phyloP scores from a whole-genome alignment of 2,329 filamentous ascomycete species.

The Xylariales sp. region DNA sequence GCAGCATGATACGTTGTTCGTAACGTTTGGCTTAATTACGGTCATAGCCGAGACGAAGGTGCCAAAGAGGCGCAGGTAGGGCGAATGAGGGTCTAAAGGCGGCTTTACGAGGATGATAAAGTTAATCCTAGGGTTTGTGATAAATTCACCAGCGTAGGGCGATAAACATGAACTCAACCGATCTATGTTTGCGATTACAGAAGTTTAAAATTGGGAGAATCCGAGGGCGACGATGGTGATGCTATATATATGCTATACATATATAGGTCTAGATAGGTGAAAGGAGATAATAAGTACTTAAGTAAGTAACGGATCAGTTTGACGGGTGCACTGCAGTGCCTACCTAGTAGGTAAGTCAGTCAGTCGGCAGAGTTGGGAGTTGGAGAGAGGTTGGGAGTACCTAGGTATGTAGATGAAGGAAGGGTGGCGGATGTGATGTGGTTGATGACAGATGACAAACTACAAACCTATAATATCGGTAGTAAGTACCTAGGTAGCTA shows the following conservation, averaged over 20 bases:
- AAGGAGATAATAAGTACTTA: not conserved
- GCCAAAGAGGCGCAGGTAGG: not conserved
- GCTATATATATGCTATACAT: too few species aligned
- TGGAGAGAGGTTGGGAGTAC: too few species aligned
- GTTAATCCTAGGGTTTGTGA: not conserved
- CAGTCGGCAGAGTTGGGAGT: too few species aligned
- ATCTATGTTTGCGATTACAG: not conserved
- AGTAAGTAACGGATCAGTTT: too few species aligned
- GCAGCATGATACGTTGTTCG: constrained; percentile 66
- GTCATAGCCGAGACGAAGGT: constrained; percentile 37
- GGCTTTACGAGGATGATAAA: not conserved
- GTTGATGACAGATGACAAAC: too few species aligned
- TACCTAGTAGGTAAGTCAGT: too few species aligned
- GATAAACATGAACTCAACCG: constrained; percentile 3
- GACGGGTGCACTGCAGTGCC: too few species aligned
- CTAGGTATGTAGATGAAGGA: too few species aligned
- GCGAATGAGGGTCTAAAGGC: not conserved
- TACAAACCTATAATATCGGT: too few species aligned
- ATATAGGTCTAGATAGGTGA: not conserved
- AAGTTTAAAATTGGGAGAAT: not conserved
- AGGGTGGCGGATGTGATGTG: too few species aligned
- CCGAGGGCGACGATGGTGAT: not conserved
- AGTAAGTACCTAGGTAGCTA: too few species aligned
- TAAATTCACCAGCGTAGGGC: not conserved
- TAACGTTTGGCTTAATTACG: constrained; percentile 34